A percentile compares a stretch with the other conserved stretches of the same genome.
Evolutionary conservation across 2,329 filamentous ascomycete species (phyloP).

Genomic region (Alternaria viburni): DNA sequence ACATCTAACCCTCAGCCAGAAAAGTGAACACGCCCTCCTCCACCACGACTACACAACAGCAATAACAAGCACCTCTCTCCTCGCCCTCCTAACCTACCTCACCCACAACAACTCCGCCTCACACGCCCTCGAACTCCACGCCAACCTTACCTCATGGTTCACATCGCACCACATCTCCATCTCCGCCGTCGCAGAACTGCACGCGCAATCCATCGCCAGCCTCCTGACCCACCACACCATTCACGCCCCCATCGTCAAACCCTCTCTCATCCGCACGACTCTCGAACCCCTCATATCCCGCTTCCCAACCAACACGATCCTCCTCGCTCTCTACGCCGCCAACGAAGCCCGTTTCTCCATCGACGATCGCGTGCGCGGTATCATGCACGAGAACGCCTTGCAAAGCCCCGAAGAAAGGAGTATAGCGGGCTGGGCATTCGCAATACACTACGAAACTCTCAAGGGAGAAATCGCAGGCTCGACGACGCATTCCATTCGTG

Average conservation of each 20-base stretch:
- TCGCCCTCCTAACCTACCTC: constrained; percentile 73
- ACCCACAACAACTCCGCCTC: constrained; percentile 47
- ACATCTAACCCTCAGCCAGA: constrained; percentile 18
- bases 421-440: constrained; percentile 61
- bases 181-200: constrained; percentile 61
- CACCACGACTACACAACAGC: constrained; percentile 51
- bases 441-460: constrained; percentile 62
- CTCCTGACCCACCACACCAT: constrained; percentile 72
- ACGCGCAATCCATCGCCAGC: constrained; percentile 71
- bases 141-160: constrained; percentile 30
- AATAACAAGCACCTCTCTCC: constrained; percentile 64
- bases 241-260: constrained; percentile 69
- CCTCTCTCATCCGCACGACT: constrained; percentile 67
- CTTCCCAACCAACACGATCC: constrained; percentile 79
- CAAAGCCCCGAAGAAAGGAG: constrained; percentile 38
- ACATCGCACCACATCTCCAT: constrained; percentile 22
- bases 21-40: constrained; percentile 63
- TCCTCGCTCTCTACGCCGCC: constrained; percentile 75
- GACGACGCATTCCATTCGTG: constrained; percentile 60
- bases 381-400: constrained; percentile 58
- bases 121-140: constrained; percentile 49
- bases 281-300: constrained; percentile 65
- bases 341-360: constrained; percentile 75
- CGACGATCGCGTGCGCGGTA: constrained; percentile 75
- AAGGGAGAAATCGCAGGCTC: constrained; percentile 48